A percentile compares a stretch with the other conserved stretches of the same genome.
These are phyloP conservation scores for Kalmanozyma brasiliensis DNA, from an alignment of 1,284 basidiomycete species.

Conservation along the genomic window DNA sequence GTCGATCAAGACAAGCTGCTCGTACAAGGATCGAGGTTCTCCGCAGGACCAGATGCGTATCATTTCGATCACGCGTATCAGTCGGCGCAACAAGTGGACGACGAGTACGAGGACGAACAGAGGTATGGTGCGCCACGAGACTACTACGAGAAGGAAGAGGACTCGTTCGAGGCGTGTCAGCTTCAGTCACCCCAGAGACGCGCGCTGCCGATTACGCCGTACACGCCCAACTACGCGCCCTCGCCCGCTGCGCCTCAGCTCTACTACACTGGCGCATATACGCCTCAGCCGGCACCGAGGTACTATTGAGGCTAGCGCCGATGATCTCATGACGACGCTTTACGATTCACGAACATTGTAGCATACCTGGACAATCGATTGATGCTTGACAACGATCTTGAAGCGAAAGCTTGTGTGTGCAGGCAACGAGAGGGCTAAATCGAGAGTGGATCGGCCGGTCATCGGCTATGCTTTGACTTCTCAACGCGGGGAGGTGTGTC, in stretches of 20 bases:
- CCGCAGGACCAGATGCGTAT: background rate
- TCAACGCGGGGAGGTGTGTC: too few relatives aligned
- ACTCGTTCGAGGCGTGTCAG: constrained; percentile 20
- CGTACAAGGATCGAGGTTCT: background rate
- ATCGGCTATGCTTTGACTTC: too few relatives aligned
- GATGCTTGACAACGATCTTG: too few relatives aligned
- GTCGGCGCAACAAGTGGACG: constrained; percentile 4
- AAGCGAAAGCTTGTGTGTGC: too few relatives aligned
- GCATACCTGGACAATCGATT: too few relatives aligned
- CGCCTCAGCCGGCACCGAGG: constrained; percentile 10
- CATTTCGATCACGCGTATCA: constrained; percentile 4
- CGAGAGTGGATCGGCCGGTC: too few relatives aligned
- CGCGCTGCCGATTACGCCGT: constrained; percentile 17
- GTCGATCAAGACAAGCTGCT: constrained; percentile 2
- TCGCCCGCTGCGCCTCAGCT: constrained; percentile 6
- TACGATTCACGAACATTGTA: too few relatives aligned
- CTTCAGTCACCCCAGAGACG: constrained; percentile 25
- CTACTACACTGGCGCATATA: constrained; percentile 6
- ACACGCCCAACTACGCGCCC: constrained; percentile 28
- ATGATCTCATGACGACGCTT: background rate
- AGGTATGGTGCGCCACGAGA: constrained; percentile 3
- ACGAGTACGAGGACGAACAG: constrained; percentile 1
- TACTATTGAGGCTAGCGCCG: constrained; percentile 2
- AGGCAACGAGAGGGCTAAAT: too few relatives aligned
- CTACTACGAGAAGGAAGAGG: constrained; percentile 13